A percentile compares a stretch with the other conserved stretches of the same genome.
Conservation (phyloP, 805 yeast genomes). For the Kodamaea jinghongensis region DNA sequence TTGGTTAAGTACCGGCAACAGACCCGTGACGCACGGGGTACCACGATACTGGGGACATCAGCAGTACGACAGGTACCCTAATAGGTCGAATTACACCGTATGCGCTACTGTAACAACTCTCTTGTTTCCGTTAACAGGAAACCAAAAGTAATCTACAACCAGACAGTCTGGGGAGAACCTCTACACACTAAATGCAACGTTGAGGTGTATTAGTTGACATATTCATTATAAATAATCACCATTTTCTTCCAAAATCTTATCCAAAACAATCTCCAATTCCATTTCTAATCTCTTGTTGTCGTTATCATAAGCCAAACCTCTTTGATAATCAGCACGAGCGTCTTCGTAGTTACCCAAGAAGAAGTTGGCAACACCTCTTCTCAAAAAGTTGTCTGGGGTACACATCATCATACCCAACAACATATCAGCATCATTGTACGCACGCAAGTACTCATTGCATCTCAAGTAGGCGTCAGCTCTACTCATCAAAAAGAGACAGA, state of each 20-base stretch:
- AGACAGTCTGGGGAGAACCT: no score
- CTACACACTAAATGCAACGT: no score
- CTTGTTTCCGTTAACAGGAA: no score
- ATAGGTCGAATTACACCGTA: no score
- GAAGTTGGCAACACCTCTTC: constrained; percentile 63
- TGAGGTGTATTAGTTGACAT: no score
- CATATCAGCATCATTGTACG: constrained; percentile 68
- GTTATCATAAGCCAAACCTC: constrained; percentile 67
- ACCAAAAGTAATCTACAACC: no score
- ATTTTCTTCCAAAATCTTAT: constrained; percentile 53
- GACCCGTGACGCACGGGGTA: no score
- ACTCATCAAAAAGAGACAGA: constrained; percentile 62
- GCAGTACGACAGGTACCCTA: no score
- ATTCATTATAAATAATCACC: constrained; percentile 41
- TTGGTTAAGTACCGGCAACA: no score
- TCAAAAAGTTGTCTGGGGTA: constrained; percentile 66
- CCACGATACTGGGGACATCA: no score
- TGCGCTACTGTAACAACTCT: no score
- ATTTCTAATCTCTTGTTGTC: constrained; percentile 47
- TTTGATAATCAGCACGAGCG: constrained; percentile 65
- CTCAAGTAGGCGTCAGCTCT: constrained; percentile 68
- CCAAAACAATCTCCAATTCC: constrained; percentile 47
- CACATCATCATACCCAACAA: constrained; percentile 55
- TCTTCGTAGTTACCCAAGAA: constrained; percentile 61
- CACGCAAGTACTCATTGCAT: constrained; percentile 52